phyloP scores from a whole-genome alignment of 2,329 filamentous ascomycete species.

The Paracamarosporium sp. region DNA sequence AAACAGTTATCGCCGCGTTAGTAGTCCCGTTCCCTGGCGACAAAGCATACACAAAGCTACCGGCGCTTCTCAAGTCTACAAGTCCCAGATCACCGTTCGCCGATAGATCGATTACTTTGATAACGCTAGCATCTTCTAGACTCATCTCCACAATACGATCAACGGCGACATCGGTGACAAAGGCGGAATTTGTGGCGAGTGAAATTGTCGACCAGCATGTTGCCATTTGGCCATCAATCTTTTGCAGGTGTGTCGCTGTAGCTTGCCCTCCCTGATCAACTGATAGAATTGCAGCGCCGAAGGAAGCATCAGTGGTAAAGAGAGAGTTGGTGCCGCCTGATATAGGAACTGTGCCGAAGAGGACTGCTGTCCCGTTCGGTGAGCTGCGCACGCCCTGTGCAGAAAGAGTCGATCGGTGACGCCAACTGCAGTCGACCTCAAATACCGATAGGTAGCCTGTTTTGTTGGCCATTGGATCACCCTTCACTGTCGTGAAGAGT shows the following conservation, averaged over 20 bases:
- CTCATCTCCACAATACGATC: conserved; percentile 66
- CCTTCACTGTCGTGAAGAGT: conserved; percentile 67
- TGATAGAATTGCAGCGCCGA: conserved; percentile 62
- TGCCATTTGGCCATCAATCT: conserved; percentile 59
- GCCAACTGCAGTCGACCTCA: conserved; percentile 40
- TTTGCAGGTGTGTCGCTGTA: conserved; percentile 44
- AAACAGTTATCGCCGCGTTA: conserved; percentile 45
- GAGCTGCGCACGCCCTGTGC: conserved; percentile 44
- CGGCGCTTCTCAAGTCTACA: conserved; percentile 61
- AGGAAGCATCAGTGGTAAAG: conserved; percentile 65
- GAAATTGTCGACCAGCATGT: conserved; percentile 67
- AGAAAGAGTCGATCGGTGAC: conserved; percentile 14
- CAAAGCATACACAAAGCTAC: conserved; percentile 65
- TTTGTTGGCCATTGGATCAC: conserved; percentile 61
- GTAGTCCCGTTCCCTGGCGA: conserved; percentile 58
- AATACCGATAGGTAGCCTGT: conserved; percentile 64
- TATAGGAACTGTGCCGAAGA: conserved; percentile 62
- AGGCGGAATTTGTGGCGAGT: conserved; percentile 57
- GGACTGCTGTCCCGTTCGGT: conserved; percentile 62
- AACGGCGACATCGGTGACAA: conserved; percentile 63
- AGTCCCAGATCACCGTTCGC: conserved; percentile 59
- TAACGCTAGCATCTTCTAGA: conserved; percentile 54
- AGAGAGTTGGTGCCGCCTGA: conserved; percentile 50
- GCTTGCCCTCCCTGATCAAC: conserved; percentile 30
- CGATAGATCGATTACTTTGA: conserved; percentile 48